Conservation (phyloP, 2,329 filamentous ascomycete genomes). For the Paraphoma chrysanthemicola region DNA sequence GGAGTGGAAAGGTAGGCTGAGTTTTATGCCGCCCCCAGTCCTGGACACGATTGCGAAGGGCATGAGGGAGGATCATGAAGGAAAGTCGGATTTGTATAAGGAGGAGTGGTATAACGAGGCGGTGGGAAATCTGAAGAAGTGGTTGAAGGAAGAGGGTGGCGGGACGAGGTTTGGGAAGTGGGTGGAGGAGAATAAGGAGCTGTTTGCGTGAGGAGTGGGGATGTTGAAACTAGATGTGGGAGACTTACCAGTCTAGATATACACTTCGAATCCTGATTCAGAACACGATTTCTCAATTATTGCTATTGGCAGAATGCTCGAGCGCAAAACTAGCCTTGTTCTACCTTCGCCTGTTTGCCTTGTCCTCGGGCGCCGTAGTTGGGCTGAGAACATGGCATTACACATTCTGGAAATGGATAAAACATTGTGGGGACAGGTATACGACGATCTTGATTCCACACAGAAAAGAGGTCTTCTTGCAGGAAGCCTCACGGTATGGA, state of each 20-base stretch:
- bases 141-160: constrained; percentile 7
- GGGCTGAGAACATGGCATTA: no score
- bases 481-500: no score
- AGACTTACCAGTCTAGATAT: neutral
- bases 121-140: constrained; percentile 19
- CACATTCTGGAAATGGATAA: no score
- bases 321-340: no score
- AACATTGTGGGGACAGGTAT: no score
- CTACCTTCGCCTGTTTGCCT: no score
- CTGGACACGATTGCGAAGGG: constrained; percentile 3
- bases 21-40: constrained; percentile 1
- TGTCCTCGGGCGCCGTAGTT: no score
- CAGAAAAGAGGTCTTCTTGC: no score
- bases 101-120: constrained; percentile 27
- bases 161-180: constrained; percentile 9
- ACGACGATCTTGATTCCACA: no score
- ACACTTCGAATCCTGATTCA: no score
- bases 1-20: constrained; percentile 1
- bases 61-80: constrained; percentile 66
- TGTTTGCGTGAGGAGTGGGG: neutral
- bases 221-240: neutral
- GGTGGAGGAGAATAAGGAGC: constrained; percentile 6
- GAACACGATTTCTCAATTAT: no score
- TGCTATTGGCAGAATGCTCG: no score
- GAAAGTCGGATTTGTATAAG: constrained; percentile 27